phyloP scores from a whole-genome alignment of 345 rosid genomes.

The Durio zibethinus region DNA sequence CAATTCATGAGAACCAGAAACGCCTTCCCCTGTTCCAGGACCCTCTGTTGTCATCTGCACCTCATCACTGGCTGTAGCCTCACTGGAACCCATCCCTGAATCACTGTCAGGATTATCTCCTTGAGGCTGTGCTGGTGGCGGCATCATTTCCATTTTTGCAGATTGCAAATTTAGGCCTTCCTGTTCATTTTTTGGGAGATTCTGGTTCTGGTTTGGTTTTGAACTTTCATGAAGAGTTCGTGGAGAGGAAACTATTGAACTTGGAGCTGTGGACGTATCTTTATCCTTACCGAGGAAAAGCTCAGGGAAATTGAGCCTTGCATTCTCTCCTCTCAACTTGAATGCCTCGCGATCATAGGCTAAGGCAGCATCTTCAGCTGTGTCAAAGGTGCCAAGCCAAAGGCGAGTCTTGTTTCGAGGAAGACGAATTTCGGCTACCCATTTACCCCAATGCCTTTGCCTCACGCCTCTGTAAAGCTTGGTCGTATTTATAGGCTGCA shows the following conservation, averaged over 20 bases:
- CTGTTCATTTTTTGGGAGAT: slow-evolving; percentile 21
- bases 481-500: slow-evolving; percentile 69
- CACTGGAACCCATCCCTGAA: slow-evolving; percentile 36
- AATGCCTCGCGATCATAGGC: slow-evolving; percentile 92
- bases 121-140: slow-evolving; percentile 17
- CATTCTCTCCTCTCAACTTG: slow-evolving; percentile 79
- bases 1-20: slow-evolving; percentile 39
- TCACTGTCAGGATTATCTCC: slow-evolving; percentile 33
- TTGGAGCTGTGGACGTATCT: slow-evolving; percentile 25
- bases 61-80: slow-evolving; percentile 30
- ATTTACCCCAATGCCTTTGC: slow-evolving; percentile 97
- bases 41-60: slow-evolving; percentile 25
- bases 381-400: slow-evolving; percentile 95
- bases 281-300: slow-evolving; percentile 60
- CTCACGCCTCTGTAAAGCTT: slow-evolving; percentile 91
- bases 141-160: slow-evolving; percentile 11
- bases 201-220: slow-evolving; percentile 19
- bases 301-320: slow-evolving; percentile 86
- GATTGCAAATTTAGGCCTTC: slow-evolving; percentile 21
- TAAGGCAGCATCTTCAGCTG: slow-evolving; percentile 88
- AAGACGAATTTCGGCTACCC: slow-evolving; percentile 97
- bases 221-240: slow-evolving; percentile 23
- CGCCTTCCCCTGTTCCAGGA: slow-evolving; percentile 25
- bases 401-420: slow-evolving; percentile 89
- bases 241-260: slow-evolving; percentile 29